Evolutionary conservation across 768 basidiomycete genomes (phyloP), one percentile per base, ranked within the genome.

Genomic region (Multifurca ochricompacta): DNA sequence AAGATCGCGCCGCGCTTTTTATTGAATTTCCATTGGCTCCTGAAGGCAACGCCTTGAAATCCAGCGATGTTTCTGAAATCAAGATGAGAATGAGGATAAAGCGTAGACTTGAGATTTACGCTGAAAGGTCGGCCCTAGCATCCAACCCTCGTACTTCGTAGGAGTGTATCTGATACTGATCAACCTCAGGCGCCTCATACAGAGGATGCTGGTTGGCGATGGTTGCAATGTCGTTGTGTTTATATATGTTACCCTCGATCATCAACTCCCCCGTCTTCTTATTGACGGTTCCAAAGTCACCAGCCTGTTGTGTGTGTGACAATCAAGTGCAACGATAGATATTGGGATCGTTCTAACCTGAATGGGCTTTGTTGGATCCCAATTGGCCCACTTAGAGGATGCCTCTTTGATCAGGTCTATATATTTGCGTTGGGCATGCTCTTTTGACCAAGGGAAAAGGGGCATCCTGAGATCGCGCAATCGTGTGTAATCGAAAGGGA

Each of bases 211-310:
- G 9, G 2, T 3, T 0, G 19, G 55, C 55, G 19, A 56, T 19
- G 7, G 16, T 1, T n/a, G 1, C 2, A 16, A 25, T 47, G 7
- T 40, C 43, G 6, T 4, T 10, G 44, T 51, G 50, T 21, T 30
- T 35, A 21, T 56, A 56, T 19, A 56, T 51, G 14, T 51, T 56
- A 5, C 55, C 55, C 39, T 56, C 55, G 7, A 39, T n/a, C 4
- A 16, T 16, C 35, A 51, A 35, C 32, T 23, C 50, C 2, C 55
- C 55, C 7, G 55, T 47, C 37, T 37, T 42, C 18, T 30, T 35
- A 31, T 41, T 18, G 44, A 56, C 11, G 6, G 25, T 30, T 19
- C 55, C 55, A 11, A 56, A 47, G 3, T 56, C 55, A 14, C 55
- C 55, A 8, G 50, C 25, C 50, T 56, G 34, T 35, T 34, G 28